These are phyloP conservation scores for Gnomoniopsis smithogilvyi DNA, from an alignment of 2,329 filamentous ascomycete species.

Conservation along the genomic window DNA sequence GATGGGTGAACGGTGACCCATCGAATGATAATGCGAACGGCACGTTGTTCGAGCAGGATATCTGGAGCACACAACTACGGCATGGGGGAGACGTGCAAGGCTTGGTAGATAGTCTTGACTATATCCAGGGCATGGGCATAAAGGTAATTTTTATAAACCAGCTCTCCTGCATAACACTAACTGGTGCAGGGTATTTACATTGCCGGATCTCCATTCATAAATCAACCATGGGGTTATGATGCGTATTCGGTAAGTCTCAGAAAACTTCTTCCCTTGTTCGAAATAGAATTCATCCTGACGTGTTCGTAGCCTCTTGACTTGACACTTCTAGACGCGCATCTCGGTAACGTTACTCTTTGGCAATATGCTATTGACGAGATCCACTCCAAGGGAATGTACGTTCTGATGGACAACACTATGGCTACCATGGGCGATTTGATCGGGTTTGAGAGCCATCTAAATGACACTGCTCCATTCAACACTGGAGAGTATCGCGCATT, in stretches of 20 bases:
- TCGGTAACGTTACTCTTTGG: conserved; percentile 57
- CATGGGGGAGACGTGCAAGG: conserved; percentile 57
- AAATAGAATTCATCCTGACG: background rate
- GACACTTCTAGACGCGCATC: conserved; percentile 60
- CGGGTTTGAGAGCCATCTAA: conserved; percentile 59
- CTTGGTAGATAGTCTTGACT: conserved; percentile 55
- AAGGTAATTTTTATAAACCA: conserved; percentile 34
- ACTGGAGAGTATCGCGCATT: conserved; percentile 53
- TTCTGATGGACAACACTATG: conserved; percentile 64
- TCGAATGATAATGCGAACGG: conserved; percentile 60
- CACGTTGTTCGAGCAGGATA: conserved; percentile 56
- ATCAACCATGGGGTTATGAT: conserved; percentile 50
- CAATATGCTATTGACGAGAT: conserved; percentile 54
- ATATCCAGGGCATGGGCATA: conserved; percentile 60
- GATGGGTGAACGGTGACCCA: conserved; percentile 61
- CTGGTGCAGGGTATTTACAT: conserved; percentile 43
- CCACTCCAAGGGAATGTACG: conserved; percentile 62
- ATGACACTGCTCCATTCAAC: conserved; percentile 53
- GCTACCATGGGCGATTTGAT: conserved; percentile 61
- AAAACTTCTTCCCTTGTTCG: background rate
- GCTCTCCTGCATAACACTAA: background rate
- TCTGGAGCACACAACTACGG: conserved; percentile 56
- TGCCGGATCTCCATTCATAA: conserved; percentile 58
- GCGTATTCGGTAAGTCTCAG: background rate
- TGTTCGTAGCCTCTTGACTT: conserved; percentile 52